Evolutionary conservation across 352 stramenopile genomes (phyloP).

Genomic region (Globisporangium irregulare): DNA sequence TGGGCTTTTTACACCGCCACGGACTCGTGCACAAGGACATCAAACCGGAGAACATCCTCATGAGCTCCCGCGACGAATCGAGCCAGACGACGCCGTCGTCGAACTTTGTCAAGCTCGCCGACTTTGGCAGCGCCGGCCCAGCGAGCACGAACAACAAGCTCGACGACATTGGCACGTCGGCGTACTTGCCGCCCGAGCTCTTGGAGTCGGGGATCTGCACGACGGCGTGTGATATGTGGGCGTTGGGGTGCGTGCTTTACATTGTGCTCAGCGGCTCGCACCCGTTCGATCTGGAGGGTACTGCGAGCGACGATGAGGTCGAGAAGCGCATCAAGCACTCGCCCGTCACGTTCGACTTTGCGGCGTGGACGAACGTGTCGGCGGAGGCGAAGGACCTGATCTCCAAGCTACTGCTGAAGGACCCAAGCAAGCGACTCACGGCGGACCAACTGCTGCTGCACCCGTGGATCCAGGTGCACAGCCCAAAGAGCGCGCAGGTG

Average conservation of each 20-base stretch:
- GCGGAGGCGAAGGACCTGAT: conserved; percentile 90
- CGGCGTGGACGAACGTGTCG: conserved; percentile 71
- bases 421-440: conserved; percentile 82
- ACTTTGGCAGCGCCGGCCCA: conserved; percentile 77
- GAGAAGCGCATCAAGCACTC: conserved; percentile 67
- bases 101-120: conserved; percentile 57
- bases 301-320: conserved; percentile 81
- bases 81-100: not conserved
- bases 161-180: conserved; percentile 71
- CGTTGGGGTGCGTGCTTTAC: conserved; percentile 92
- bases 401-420: conserved; percentile 75
- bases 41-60: conserved; percentile 82
- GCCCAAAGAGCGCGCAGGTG: not conserved
- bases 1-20: conserved; percentile 66
- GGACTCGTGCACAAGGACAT: conserved; percentile 80
- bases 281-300: conserved; percentile 90
- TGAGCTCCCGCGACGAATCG: conserved; percentile 4
- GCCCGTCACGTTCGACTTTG: conserved; percentile 51
- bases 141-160: conserved; percentile 25
- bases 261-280: conserved; percentile 92
- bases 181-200: conserved; percentile 69
- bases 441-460: conserved; percentile 90
- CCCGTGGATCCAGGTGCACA: conserved; percentile 72
- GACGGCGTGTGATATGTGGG: conserved; percentile 74
- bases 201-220: conserved; percentile 52